Evolutionary conservation across 208 protist genomes (phyloP).

Genomic region (Leishmania braziliensis): DNA sequence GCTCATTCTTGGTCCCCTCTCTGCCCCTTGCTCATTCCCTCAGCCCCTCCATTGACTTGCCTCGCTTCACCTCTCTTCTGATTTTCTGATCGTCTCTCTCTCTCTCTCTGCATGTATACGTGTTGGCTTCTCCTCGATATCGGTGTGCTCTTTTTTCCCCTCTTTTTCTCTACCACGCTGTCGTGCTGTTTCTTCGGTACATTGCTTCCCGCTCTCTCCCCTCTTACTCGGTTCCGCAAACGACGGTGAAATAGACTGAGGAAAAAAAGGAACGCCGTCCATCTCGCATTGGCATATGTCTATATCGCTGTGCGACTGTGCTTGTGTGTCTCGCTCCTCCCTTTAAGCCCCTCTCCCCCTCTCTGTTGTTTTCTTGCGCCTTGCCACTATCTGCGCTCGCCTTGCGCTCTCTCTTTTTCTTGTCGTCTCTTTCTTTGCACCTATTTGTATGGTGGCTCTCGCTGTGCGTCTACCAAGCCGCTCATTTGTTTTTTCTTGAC

Average conservation of each 20-base stretch:
- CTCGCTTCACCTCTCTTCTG: not conserved
- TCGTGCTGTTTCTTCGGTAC: not conserved
- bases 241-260: not conserved
- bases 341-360: not conserved
- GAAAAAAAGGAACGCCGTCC: not conserved
- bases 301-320: not conserved
- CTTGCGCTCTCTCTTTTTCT: not conserved
- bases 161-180: not conserved
- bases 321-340: not conserved
- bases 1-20: not conserved
- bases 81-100: not conserved
- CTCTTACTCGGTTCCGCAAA: not conserved
- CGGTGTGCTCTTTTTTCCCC: not conserved
- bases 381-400: not conserved
- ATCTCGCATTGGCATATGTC: not conserved
- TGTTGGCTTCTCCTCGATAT: not conserved
- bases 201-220: not conserved
- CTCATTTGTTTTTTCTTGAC: not conserved
- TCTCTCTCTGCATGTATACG: not conserved
- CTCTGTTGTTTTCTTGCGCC: not conserved
- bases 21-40: not conserved
- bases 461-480: not conserved
- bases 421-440: not conserved
- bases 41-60: not conserved
- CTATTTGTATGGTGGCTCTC: not conserved